Evolutionary conservation across 345 rosid genomes (phyloP).

Genomic region (Eucalyptus sp.): DNA sequence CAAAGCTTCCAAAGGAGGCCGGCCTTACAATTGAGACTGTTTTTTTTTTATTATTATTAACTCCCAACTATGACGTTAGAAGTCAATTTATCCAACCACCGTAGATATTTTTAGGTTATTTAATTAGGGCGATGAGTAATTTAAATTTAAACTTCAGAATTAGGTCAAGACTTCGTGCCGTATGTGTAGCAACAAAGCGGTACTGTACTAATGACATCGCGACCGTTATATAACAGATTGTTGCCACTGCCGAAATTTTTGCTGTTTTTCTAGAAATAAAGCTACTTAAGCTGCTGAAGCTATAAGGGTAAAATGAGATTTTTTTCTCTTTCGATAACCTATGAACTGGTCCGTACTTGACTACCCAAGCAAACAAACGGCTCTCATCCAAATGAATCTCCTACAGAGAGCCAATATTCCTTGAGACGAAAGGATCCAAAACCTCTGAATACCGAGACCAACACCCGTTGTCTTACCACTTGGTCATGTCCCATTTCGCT

Average conservation of each 20-base stretch:
- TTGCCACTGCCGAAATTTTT: background rate
- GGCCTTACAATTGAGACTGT: background rate
- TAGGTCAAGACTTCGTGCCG: background rate
- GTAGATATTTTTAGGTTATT: background rate
- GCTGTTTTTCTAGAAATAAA: background rate
- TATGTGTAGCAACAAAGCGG: background rate
- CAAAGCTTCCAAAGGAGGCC: background rate
- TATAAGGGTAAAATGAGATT: too few species aligned
- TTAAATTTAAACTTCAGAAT: background rate
- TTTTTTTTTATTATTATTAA: too few species aligned
- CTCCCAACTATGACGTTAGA: background rate
- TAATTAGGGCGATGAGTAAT: background rate
- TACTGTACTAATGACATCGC: background rate
- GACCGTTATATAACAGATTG: background rate
- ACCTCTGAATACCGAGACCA: background rate
- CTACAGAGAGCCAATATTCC: background rate
- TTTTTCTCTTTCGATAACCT: too few species aligned
- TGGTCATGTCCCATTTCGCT: background rate
- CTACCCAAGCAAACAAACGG: background rate
- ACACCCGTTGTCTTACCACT: background rate
- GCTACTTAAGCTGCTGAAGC: background rate
- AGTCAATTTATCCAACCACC: background rate
- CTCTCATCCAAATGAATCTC: background rate
- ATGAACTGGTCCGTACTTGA: background rate
- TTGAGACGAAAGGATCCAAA: background rate